Evolutionary conservation across 177 flowering plant genomes (phyloP), one percentile per base, ranked within the genome.

Genomic region (Vitis hybrid): DNA sequence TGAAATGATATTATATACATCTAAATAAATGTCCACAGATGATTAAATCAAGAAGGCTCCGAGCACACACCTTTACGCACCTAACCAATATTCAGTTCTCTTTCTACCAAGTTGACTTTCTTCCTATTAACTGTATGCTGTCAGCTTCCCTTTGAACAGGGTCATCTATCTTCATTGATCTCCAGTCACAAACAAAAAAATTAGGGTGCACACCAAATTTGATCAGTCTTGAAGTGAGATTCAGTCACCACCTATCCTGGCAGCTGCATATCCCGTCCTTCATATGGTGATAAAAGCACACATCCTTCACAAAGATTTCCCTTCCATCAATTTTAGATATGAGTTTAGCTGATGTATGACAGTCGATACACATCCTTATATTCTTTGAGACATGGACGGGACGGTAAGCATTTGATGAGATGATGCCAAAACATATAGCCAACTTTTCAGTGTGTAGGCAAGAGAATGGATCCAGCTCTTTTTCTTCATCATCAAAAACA

Each of bases 391-490:
- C 52, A 9, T 68, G 76, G 57, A 84, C 72, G 0, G 79, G 77
- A 33, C 19, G 59, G 11, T 18, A 19, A 31, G 53, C 33, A 51
- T 29, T 60, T 26, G 70, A 74, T 19, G 74, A 70, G 10, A 79
- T 33, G 59, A 84, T 60, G 29, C 82, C 85, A 29, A 56, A 76
- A 72, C 81, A 74, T n/a, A 78, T 56, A 29, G 87, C 87, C 64
- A 84, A 65, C 74, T 74, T 84, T 68, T 84, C 85, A 65, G 85
- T 76, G 72, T 82, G 84, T 58, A 60, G 62, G 55, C 85, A 82
- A 10, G 81, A 80, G 60, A 73, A 62, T 29, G 69, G 71, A 70
- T 80, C 67, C 5, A 64, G 39, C 12, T 70, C 78, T 33, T 33
- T 22, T 53, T 70, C 65, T 57, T 70, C 79, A 64, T 77, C 78